Evolutionary conservation across 1,284 basidiomycete species (phyloP).

Genomic region (Coniophora puteana): DNA sequence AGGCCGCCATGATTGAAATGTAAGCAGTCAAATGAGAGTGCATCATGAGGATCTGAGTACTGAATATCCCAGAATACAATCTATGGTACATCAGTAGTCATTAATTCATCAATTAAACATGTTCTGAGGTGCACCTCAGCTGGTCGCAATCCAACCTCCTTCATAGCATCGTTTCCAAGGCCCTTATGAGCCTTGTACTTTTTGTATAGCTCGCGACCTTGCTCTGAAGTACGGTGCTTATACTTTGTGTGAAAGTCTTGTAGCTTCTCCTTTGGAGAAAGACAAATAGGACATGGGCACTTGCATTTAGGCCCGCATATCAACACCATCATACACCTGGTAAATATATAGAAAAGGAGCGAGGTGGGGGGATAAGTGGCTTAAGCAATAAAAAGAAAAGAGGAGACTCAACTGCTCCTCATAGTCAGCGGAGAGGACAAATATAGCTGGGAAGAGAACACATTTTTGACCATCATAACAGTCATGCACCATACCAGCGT

Average conservation of each 20-base stretch:
- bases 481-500: background rate
- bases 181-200: slow-evolving; percentile 7
- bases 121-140: slow-evolving; percentile 1
- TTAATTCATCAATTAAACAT: background rate
- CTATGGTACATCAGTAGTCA: background rate
- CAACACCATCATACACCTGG: slow-evolving; percentile 27
- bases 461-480: too few species aligned
- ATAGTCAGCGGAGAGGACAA: slow-evolving; percentile 35
- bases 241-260: slow-evolving; percentile 16
- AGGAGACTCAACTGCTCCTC: slow-evolving; percentile 37
- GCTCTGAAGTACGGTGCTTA: slow-evolving; percentile 12
- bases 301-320: slow-evolving; percentile 24
- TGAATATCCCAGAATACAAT: slow-evolving; percentile 7
- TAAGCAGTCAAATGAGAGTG: slow-evolving; percentile 13
- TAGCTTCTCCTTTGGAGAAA: slow-evolving; percentile 24
- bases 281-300: slow-evolving; percentile 32
- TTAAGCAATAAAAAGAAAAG: background rate
- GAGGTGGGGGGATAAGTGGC: background rate
- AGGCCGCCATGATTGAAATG: slow-evolving; percentile 12
- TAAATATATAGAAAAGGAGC: too few species aligned
- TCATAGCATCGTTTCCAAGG: slow-evolving; percentile 15
- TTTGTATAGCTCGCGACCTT: slow-evolving; percentile 13
- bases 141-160: background rate
- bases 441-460: slow-evolving; percentile 30
- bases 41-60: slow-evolving; percentile 13